Conservation (phyloP, 2,329 filamentous ascomycete species). For the Ilyonectria sp. region DNA sequence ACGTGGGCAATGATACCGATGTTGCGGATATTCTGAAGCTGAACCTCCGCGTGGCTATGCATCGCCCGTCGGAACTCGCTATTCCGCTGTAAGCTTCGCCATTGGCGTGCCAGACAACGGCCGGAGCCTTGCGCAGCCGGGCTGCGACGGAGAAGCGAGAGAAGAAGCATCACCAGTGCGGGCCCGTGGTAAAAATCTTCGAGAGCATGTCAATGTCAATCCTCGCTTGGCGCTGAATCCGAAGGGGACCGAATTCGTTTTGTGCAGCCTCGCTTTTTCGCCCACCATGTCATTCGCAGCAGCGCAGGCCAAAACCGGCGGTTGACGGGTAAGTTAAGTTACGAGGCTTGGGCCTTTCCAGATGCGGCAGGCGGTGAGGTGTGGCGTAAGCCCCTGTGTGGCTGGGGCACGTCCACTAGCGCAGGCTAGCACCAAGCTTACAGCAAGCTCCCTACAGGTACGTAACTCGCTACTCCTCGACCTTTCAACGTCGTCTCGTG, state of each 20-base stretch:
- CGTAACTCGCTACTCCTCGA: constrained; percentile 41
- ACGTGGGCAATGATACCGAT: constrained; percentile 99
- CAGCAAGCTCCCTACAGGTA: constrained; percentile 25
- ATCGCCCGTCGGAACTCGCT: constrained; percentile 35
- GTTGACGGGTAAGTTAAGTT: background rate
- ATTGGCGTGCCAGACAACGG: constrained; percentile 43
- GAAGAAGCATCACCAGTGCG: constrained; percentile 42
- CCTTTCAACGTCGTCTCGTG: constrained; percentile 44
- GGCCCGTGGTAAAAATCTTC: constrained; percentile 19
- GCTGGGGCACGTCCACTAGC: constrained; percentile 25
- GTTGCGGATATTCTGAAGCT: constrained; percentile 79
- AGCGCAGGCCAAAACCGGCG: constrained; percentile 19
- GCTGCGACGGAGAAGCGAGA: constrained; percentile 44
- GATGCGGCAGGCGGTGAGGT: constrained; percentile 30
- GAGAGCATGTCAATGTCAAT: constrained; percentile 36
- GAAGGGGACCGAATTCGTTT: constrained; percentile 13
- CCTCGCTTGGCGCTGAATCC: constrained; percentile 25
- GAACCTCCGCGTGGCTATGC: constrained; percentile 44
- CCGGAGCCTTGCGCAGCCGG: constrained; percentile 38
- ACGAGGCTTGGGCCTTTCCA: background rate
- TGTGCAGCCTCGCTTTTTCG: constrained; percentile 31
- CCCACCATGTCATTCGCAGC: constrained; percentile 37
- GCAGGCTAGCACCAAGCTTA: constrained; percentile 24
- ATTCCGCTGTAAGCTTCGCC: constrained; percentile 35
- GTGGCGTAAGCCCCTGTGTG: constrained; percentile 27